These are phyloP conservation scores for Paraurostyla sp. DNA, from an alignment of 73 alveolate species.

Conservation along the genomic window DNA sequence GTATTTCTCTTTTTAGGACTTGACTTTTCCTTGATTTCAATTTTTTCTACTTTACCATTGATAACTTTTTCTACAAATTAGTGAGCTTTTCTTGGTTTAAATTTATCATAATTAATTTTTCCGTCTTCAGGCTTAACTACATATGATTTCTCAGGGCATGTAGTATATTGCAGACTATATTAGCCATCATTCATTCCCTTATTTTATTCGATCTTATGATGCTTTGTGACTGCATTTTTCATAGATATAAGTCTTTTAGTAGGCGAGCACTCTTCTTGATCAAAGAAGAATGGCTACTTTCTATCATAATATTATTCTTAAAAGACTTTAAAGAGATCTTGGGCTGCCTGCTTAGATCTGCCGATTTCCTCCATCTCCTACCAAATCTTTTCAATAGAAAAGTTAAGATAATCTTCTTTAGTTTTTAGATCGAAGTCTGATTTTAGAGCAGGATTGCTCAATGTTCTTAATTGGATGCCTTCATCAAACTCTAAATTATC, in stretches of 20 bases:
- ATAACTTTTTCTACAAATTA: conserved; percentile 15
- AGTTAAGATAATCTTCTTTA: conserved; percentile 12
- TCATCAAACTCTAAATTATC: not conserved
- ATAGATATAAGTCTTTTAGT: conserved; percentile 27
- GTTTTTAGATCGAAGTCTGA: conserved; percentile 1
- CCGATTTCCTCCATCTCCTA: conserved; percentile 31
- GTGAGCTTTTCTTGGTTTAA: conserved; percentile 19
- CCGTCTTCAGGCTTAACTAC: conserved; percentile 10
- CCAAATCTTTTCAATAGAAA: conserved; percentile 19
- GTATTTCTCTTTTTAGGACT: conserved; percentile 23
- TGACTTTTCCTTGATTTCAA: not conserved
- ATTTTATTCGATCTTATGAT: not conserved
- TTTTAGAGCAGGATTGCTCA: not conserved
- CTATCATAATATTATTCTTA: conserved; percentile 15
- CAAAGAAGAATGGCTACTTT: not conserved
- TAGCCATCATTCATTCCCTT: conserved; percentile 25
- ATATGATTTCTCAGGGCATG: conserved; percentile 28
- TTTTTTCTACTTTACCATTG: conserved; percentile 28
- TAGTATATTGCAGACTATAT: conserved; percentile 13
- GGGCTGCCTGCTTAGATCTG: not conserved
- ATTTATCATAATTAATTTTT: not conserved
- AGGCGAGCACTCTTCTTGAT: conserved; percentile 18
- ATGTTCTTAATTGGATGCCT: not conserved
- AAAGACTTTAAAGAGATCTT: not conserved
- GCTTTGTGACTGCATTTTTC: conserved; percentile 37